Evolutionary conservation across 768 basidiomycete genomes (phyloP), one percentile per base, ranked within the genome.

Genomic region (Auricularia auricula-judae): DNA sequence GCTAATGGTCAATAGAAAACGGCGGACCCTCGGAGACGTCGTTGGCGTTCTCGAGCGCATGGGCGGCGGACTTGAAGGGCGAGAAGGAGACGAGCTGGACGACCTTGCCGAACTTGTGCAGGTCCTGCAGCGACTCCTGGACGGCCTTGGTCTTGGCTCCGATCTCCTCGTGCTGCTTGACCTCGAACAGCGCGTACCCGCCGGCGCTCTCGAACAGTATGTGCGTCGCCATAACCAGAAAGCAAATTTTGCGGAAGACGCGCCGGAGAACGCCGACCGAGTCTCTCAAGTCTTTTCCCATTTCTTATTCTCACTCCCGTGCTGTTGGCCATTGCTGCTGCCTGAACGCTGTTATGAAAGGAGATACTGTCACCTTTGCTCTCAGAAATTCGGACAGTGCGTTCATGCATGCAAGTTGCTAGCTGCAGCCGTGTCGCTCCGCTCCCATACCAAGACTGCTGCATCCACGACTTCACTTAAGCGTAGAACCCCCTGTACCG

Each of bases 1-100:
- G 65, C 63, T 16, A 29, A n/a, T 21, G 21, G 43, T 63, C 29
- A 29, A 63, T 47, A 62, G 36, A 65, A 11, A 3, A 47, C 1
- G 3, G 77, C 84, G 36, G 66, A 93, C 96, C 93, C 81, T 98
- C 95, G 10, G 95, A 97, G 16, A 98, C 76, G 76, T 98, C 96
- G 73, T 98, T 98, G 62, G 88, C 88, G 70, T 97, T 98, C 78
- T 98, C 93, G 69, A 98, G 80, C 39, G 94, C 94, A 73, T 95
- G 87, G 0, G 91, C 93, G 29, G 94, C 93, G 66, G 80, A 93
- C 75, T 91, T 92, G 82, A 96, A 98, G 0, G 96, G 95, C 63
- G 87, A 83, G 79, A 98, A 98, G 74, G 91, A 93, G 74, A 89
- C 74, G 72, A 98, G 77, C 70, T 86, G 81, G 67, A 97, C 91